Evolutionary conservation across 2,329 filamentous ascomycete genomes (phyloP).

Genomic region (Ophiocordyceps camponoti-leonardi): DNA sequence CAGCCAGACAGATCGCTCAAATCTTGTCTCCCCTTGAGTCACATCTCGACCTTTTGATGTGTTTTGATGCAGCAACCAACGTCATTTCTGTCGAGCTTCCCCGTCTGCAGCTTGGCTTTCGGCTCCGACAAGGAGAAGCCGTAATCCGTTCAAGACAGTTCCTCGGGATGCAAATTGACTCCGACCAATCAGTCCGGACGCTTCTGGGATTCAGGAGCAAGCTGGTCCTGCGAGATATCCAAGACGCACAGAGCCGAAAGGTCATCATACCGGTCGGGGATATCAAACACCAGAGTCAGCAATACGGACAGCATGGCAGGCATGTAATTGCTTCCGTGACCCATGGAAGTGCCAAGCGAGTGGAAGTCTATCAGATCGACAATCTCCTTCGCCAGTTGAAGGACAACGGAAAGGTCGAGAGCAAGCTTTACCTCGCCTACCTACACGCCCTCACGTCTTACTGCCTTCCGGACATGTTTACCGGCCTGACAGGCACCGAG

Average conservation of each 20-base stretch:
- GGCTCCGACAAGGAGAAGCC: slow-evolving; percentile 9
- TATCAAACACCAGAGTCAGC: neutral
- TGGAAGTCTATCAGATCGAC: slow-evolving; percentile 32
- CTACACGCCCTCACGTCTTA: slow-evolving; percentile 37
- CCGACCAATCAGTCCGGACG: slow-evolving; percentile 17
- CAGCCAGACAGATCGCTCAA: neutral
- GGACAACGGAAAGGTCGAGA: slow-evolving; percentile 30
- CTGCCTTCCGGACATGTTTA: slow-evolving; percentile 31
- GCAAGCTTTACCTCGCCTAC: slow-evolving; percentile 31
- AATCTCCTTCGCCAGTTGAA: slow-evolving; percentile 27
- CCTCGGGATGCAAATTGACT: slow-evolving; percentile 28
- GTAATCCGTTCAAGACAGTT: slow-evolving; percentile 27
- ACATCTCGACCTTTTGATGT: neutral
- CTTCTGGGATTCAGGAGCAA: slow-evolving; percentile 27
- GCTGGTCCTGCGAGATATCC: slow-evolving; percentile 21
- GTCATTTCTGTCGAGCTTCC: slow-evolving; percentile 20
- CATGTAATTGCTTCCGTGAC: slow-evolving; percentile 21
- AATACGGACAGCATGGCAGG: neutral
- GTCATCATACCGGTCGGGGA: slow-evolving; percentile 21
- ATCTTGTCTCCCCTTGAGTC: neutral
- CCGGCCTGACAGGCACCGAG: slow-evolving; percentile 33
- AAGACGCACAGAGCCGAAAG: slow-evolving; percentile 5
- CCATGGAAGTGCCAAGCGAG: slow-evolving; percentile 2
- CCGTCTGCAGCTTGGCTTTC: slow-evolving; percentile 28
- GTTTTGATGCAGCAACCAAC: neutral